phyloP scores from a whole-genome alignment of 2,329 filamentous ascomycete genomes.

The Fusarium luffae region DNA sequence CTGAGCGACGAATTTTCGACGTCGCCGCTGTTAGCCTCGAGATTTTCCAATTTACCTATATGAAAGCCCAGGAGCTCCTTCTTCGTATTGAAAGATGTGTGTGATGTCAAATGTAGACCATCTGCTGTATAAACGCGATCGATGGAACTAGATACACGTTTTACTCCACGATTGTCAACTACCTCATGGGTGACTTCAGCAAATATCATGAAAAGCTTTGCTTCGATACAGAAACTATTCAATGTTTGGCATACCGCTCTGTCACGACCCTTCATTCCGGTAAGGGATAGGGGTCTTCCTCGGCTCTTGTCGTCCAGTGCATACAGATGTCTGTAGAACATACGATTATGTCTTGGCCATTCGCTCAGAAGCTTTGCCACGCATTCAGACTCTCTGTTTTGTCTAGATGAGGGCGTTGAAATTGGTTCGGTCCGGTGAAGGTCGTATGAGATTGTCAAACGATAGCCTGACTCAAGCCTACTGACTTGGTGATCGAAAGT shows the following conservation, averaged over 20 bases:
- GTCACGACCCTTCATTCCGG: neutral
- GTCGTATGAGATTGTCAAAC: too few species aligned
- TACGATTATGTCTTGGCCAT: too few species aligned
- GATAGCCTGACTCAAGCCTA: too few species aligned
- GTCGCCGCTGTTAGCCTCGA: conserved; percentile 4
- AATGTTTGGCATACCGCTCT: conserved; percentile 9
- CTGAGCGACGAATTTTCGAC: neutral
- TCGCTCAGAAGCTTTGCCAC: too few species aligned
- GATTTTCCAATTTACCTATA: neutral
- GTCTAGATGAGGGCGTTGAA: too few species aligned
- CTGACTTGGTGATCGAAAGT: too few species aligned
- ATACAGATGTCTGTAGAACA: too few species aligned
- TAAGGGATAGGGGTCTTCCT: too few species aligned
- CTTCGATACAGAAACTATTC: neutral
- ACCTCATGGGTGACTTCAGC: conserved; percentile 18
- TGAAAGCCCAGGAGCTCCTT: conserved; percentile 20
- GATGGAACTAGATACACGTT: conserved; percentile 2
- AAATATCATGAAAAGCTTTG: conserved; percentile 20
- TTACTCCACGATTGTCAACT: neutral
- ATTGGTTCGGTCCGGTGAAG: too few species aligned
- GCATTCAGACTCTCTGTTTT: too few species aligned
- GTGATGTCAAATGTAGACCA: neutral
- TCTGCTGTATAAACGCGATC: conserved; percentile 7
- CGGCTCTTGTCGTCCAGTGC: too few species aligned
- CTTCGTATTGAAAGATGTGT: neutral